Evolutionary conservation across 2,329 filamentous ascomycete species (phyloP).

Genomic region (Aspergillus tamarii): DNA sequence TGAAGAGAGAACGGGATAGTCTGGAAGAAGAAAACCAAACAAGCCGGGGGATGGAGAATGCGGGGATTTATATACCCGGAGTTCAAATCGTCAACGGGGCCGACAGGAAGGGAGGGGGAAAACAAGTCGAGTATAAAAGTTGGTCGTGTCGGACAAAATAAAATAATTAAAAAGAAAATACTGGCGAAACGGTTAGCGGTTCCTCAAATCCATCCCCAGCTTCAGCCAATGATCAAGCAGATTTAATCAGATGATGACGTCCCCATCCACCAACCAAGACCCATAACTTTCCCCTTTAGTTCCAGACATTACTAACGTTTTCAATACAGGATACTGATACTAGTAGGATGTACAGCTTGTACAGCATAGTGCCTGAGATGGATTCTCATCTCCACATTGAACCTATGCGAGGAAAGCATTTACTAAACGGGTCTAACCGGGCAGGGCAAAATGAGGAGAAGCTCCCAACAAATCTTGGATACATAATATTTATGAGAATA

Average conservation of each 20-base stretch:
- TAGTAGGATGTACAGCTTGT: neutral
- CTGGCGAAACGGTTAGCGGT: neutral
- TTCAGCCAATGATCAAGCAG: neutral
- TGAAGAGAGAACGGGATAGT: conserved; percentile 12
- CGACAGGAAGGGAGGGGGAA: neutral
- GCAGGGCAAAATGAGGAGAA: neutral
- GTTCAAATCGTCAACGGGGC: neutral
- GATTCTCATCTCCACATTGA: neutral
- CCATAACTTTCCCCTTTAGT: neutral
- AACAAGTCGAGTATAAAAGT: neutral
- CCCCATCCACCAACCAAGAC: neutral
- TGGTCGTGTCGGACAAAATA: neutral
- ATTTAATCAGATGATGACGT: neutral
- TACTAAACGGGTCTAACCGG: neutral
- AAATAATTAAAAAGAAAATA: neutral
- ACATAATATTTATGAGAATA: neutral
- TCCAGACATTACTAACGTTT: neutral
- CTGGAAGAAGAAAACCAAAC: neutral
- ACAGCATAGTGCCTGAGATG: neutral
- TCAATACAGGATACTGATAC: neutral
- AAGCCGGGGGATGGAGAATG: neutral
- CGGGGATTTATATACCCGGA: conserved; percentile 2
- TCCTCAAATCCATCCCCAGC: neutral
- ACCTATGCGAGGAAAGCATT: neutral
- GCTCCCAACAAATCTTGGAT: neutral